Percentiles rank a stretch among this genome's conserved stretches.
These are phyloP conservation scores for Adansonia grandidieri DNA, from an alignment of 441 rosid genomes.

Conservation along the genomic window DNA sequence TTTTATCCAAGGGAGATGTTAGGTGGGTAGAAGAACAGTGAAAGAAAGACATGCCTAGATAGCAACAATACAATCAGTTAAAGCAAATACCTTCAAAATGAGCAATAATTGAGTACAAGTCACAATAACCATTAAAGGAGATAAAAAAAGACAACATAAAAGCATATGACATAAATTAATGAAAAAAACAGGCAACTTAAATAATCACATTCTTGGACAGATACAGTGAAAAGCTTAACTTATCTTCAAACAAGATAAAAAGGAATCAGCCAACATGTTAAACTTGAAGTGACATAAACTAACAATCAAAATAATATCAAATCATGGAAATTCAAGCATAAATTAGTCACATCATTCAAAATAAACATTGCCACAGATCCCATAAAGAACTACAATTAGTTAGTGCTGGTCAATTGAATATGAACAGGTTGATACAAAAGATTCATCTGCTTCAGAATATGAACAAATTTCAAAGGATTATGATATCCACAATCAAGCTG, in stretches of 20 bases:
- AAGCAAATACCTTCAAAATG: background rate
- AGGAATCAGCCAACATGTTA: slow-evolving; percentile 12
- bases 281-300: background rate
- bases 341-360: background rate
- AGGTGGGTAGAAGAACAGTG: slow-evolving; percentile 3
- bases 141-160: background rate
- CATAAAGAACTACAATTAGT: background rate
- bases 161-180: background rate
- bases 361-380: background rate
- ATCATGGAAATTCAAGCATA: background rate
- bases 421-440: background rate
- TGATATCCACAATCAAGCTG: background rate
- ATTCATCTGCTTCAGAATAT: slow-evolving; percentile 4
- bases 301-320: slow-evolving; percentile 4
- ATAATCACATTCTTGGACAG: background rate
- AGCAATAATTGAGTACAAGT: slow-evolving; percentile 17
- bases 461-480: background rate
- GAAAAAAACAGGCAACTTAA: slow-evolving; percentile 15
- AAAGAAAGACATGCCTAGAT: slow-evolving; percentile 10
- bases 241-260: slow-evolving; percentile 16
- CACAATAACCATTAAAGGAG: background rate
- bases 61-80: slow-evolving; percentile 15
- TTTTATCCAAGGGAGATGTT: background rate
- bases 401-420: background rate
- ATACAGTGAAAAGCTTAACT: slow-evolving; percentile 21